Percentiles rank a stretch among this genome's conserved stretches.
phyloP scores from a whole-genome alignment of 306 rosid genomes.

The Begonia peltatifolia region DNA sequence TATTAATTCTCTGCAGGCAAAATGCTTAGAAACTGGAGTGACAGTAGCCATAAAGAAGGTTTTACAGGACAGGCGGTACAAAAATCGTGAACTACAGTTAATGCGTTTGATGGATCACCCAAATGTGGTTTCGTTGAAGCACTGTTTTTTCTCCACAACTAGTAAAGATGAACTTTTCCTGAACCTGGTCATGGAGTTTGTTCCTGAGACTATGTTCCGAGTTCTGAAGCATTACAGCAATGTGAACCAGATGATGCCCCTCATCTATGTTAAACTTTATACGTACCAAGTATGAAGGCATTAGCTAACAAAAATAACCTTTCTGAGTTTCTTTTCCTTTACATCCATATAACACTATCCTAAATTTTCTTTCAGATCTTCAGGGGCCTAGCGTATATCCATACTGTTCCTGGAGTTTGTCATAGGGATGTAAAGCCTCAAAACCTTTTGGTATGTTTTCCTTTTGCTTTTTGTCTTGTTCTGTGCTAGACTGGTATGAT shows the following conservation, averaged over 20 bases:
- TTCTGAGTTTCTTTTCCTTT: slow-evolving; percentile 2
- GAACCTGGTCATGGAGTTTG: slow-evolving; percentile 87
- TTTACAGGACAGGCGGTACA: slow-evolving; percentile 76
- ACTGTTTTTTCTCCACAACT: slow-evolving; percentile 83
- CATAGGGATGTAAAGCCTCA: slow-evolving; percentile 95
- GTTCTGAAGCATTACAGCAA: slow-evolving; percentile 69
- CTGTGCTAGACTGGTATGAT: slow-evolving; percentile 2
- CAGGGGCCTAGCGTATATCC: slow-evolving; percentile 90
- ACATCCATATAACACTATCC: slow-evolving; percentile 11
- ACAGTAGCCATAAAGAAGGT: slow-evolving; percentile 86
- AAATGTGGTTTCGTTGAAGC: slow-evolving; percentile 67
- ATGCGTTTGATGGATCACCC: slow-evolving; percentile 98
- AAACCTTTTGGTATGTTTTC: slow-evolving; percentile 63
- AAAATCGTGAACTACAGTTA: slow-evolving; percentile 85
- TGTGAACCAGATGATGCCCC: slow-evolving; percentile 87
- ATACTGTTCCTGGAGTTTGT: slow-evolving; percentile 77
- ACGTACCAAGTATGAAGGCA: slow-evolving; percentile 66
- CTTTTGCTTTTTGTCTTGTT: slow-evolving; percentile 1
- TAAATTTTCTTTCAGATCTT: slow-evolving; percentile 36
- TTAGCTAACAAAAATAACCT: background rate
- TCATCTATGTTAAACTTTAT: slow-evolving; percentile 81
- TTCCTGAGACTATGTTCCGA: slow-evolving; percentile 76
- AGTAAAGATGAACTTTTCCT: slow-evolving; percentile 75
- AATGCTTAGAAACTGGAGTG: slow-evolving; percentile 87
- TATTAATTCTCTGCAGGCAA: slow-evolving; percentile 47